Conservation (phyloP, 495 filamentous ascomycete genomes). For the Neurospora sp. region DNA sequence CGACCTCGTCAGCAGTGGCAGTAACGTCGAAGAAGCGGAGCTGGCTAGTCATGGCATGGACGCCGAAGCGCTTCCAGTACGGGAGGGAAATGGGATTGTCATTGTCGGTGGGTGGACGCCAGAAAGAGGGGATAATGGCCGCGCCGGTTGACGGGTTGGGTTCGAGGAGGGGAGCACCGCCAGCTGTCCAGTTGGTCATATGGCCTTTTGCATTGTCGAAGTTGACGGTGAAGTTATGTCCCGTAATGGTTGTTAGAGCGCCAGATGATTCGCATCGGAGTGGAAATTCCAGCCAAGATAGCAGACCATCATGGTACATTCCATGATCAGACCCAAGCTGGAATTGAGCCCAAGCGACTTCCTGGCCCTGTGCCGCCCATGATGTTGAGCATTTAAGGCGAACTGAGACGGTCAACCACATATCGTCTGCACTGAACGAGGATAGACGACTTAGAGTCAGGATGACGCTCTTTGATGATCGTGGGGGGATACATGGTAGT, state of each 20-base stretch:
- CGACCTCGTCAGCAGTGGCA: slow-evolving; percentile 18
- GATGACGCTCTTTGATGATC: background rate
- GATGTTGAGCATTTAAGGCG: slow-evolving; percentile 1
- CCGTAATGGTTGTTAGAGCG: slow-evolving; percentile 1
- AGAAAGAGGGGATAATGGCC: slow-evolving; percentile 26
- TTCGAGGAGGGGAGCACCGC: slow-evolving; percentile 14
- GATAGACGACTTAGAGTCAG: background rate
- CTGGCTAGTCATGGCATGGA: slow-evolving; percentile 28
- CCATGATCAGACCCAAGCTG: background rate
- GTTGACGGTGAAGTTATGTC: slow-evolving; percentile 16
- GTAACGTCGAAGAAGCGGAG: slow-evolving; percentile 29
- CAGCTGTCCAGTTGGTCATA: slow-evolving; percentile 26
- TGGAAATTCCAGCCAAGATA: background rate
- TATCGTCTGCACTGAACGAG: background rate
- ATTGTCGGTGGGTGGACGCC: slow-evolving; percentile 48
- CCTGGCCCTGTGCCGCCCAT: slow-evolving; percentile 18
- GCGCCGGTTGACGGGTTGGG: slow-evolving; percentile 31
- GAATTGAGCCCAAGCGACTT: slow-evolving; percentile 21
- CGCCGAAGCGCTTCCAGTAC: slow-evolving; percentile 29
- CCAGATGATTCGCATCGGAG: background rate
- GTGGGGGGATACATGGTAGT: slow-evolving; percentile 7
- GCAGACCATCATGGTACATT: rapidly evolving
- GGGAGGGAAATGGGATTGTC: slow-evolving; percentile 35
- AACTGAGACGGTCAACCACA: slow-evolving; percentile 15
- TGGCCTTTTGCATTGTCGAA: slow-evolving; percentile 33